Evolutionary conservation across 1,284 basidiomycete genomes (phyloP).

Genomic region (Austroboletus novae-zelandiae): DNA sequence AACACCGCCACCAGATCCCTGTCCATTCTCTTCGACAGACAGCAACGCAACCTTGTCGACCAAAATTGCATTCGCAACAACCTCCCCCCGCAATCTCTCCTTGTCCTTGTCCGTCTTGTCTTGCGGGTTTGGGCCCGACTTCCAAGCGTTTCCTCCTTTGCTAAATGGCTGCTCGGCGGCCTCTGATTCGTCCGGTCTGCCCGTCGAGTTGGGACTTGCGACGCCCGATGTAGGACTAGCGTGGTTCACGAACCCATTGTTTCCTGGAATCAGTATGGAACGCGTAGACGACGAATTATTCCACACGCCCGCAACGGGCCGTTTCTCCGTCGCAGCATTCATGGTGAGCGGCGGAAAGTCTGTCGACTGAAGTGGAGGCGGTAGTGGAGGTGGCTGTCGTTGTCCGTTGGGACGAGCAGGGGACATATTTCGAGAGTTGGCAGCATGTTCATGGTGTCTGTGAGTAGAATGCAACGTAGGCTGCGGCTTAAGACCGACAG

Average conservation of each 20-base stretch:
- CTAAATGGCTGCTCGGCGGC: conserved; percentile 47
- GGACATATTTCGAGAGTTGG: conserved; percentile 40
- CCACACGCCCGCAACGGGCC: conserved; percentile 64
- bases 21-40: conserved; percentile 25
- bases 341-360: conserved; percentile 71
- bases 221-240: conserved; percentile 17
- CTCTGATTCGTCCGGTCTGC: conserved; percentile 48
- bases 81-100: conserved; percentile 34
- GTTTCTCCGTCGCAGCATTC: conserved; percentile 44
- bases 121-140: conserved; percentile 9
- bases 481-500: conserved; percentile 73
- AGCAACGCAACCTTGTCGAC: conserved; percentile 31
- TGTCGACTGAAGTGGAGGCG: conserved; percentile 51
- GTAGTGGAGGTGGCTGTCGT: conserved; percentile 29
- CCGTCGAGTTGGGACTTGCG: conserved; percentile 8
- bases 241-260: conserved; percentile 39
- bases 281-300: conserved; percentile 54
- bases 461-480: conserved; percentile 53
- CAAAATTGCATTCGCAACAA: conserved; percentile 34
- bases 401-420: conserved; percentile 38
- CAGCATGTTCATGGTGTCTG: conserved; percentile 42
- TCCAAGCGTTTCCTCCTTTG: conserved; percentile 36
- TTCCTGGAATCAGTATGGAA: conserved; percentile 49
- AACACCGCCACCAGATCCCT: conserved; percentile 11
- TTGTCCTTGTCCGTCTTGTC: conserved; percentile 36